Evolutionary conservation across 345 rosid genomes (phyloP).

Genomic region (Trapa bicornis): DNA sequence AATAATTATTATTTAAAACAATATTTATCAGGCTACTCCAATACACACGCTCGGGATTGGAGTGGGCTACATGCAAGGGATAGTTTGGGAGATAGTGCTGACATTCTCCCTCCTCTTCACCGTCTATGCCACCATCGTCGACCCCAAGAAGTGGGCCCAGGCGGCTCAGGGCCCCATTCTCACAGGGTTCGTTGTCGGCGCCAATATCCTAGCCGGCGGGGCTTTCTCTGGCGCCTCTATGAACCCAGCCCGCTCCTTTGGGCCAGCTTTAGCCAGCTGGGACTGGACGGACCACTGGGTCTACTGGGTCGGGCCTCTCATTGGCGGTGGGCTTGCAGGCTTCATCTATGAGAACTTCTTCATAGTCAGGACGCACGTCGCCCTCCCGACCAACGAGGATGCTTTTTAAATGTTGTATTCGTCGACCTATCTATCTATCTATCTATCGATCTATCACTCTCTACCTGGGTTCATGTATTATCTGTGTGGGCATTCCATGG

Average conservation of each 20-base stretch:
- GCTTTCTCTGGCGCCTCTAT: constrained; percentile 86
- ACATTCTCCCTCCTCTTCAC: constrained; percentile 78
- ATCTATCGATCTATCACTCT: too few species aligned
- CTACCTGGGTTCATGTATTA: too few species aligned
- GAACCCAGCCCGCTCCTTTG: constrained; percentile 92
- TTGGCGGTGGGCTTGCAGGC: constrained; percentile 75
- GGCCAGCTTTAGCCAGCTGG: constrained; percentile 72
- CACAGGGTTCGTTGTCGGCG: constrained; percentile 70
- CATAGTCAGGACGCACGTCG: constrained; percentile 35
- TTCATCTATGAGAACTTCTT: constrained; percentile 56
- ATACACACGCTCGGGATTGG: constrained; percentile 52
- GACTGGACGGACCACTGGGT: constrained; percentile 92
- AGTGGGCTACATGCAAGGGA: constrained; percentile 48
- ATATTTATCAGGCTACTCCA: too few species aligned
- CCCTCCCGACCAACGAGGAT: constrained; percentile 22
- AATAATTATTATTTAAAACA: too few species aligned
- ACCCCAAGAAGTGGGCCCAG: constrained; percentile 67
- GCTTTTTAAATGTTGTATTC: constrained; percentile 1
- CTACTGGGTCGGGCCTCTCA: constrained; percentile 82
- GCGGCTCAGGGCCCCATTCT: constrained; percentile 66
- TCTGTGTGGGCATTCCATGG: too few species aligned
- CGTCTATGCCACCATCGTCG: constrained; percentile 79
- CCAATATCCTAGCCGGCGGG: constrained; percentile 69
- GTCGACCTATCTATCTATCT: too few species aligned
- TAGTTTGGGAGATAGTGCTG: constrained; percentile 63